phyloP scores from a whole-genome alignment of 345 rosid species.

The Arabidopsis suecica region DNA sequence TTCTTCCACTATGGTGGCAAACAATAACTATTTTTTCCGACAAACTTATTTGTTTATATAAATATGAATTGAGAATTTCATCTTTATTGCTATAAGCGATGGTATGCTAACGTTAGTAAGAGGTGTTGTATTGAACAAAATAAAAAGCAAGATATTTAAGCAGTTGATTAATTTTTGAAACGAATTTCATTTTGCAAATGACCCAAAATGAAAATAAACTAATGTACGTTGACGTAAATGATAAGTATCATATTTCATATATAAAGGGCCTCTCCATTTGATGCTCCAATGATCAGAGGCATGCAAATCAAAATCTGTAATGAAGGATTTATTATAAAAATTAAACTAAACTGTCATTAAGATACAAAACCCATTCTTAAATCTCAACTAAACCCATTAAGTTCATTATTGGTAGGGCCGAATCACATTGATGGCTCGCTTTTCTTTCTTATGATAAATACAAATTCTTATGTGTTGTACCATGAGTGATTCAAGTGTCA shows the following conservation, averaged over 20 bases:
- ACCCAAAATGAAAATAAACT: not conserved
- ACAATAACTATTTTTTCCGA: not conserved
- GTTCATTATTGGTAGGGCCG: conserved; percentile 30
- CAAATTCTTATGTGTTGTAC: conserved; percentile 32
- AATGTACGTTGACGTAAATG: not conserved
- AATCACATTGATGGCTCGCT: conserved; percentile 35
- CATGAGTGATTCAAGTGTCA: conserved; percentile 25
- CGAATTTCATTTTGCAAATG: not conserved
- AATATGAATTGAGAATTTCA: not conserved
- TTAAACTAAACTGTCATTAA: conserved; percentile 2
- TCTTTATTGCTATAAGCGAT: not conserved
- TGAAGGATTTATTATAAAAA: not conserved
- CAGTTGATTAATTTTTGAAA: not conserved
- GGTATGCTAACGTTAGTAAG: not conserved
- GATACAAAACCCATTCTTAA: conserved; percentile 1
- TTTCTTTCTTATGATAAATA: conserved; percentile 35
- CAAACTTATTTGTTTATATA: conserved; percentile 3
- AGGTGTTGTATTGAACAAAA: not conserved
- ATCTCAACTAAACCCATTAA: conserved; percentile 21
- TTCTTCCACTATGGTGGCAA: conserved; percentile 33
- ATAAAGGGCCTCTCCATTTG: not conserved
- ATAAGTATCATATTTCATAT: not conserved
- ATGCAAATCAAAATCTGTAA: conserved; percentile 1
- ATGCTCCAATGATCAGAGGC: conserved; percentile 22
- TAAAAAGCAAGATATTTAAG: not conserved